Conservation (phyloP, 805 yeast species). For the Candida boidinii region DNA sequence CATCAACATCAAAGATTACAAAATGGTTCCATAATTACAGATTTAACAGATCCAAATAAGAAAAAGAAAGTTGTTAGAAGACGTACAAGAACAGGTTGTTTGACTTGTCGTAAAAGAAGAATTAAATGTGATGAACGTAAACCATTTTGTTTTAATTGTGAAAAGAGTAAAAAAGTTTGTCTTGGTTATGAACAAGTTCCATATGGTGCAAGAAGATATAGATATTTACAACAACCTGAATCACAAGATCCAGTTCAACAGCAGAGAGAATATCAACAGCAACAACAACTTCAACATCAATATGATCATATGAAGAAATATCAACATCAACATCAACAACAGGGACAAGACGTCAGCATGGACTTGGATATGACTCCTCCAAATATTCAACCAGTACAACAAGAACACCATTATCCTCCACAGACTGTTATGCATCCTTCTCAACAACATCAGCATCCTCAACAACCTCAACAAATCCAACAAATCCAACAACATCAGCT, state of each 20-base stretch:
- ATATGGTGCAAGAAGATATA: conserved; percentile 19
- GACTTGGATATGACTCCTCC: too few relatives aligned
- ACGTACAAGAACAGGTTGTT: conserved; percentile 67
- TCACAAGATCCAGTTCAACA: conserved; percentile 1
- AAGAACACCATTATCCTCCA: too few relatives aligned
- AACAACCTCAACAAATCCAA: neutral
- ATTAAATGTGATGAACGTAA: conserved; percentile 72
- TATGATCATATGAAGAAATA: conserved; percentile 1
- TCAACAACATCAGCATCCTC: neutral
- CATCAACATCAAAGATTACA: neutral
- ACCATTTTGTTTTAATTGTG: conserved; percentile 63
- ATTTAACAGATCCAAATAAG: too few relatives aligned
- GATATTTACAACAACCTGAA: conserved; percentile 16
- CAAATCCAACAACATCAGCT: neutral
- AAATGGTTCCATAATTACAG: neutral
- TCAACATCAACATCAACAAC: conserved; percentile 2
- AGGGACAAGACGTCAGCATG: too few relatives aligned
- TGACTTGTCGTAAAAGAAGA: conserved; percentile 63
- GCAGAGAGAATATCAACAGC: conserved; percentile 1
- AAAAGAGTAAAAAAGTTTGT: conserved; percentile 54
- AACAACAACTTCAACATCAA: neutral
- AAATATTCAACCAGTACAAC: neutral
- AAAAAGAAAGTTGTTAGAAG: conserved; percentile 32
- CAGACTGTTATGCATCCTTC: neutral
- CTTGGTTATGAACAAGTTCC: conserved; percentile 51